Evolutionary conservation across 2,329 filamentous ascomycete species (phyloP).

Genomic region (Amylocarpus encephaloides): DNA sequence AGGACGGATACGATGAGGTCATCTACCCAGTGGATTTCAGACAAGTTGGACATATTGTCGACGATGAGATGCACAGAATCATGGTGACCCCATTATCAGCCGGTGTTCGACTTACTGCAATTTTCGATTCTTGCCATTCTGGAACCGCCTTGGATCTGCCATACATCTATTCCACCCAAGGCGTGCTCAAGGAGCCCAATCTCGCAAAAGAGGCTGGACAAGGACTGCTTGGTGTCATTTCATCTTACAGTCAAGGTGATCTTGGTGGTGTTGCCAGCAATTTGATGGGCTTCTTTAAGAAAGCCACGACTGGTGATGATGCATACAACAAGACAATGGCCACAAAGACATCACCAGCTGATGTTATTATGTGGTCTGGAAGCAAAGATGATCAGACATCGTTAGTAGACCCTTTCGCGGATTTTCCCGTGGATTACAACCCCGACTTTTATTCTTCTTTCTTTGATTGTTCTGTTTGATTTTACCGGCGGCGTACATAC

Average conservation of each 20-base stretch:
- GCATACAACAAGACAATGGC: constrained; percentile 72
- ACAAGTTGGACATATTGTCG: constrained; percentile 69
- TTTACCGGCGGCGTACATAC: constrained; percentile 24
- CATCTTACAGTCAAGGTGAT: constrained; percentile 71
- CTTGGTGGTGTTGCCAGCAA: constrained; percentile 71
- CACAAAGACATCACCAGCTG: constrained; percentile 88
- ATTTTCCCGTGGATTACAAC: constrained; percentile 31
- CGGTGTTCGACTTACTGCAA: constrained; percentile 70
- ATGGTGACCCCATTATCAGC: constrained; percentile 69
- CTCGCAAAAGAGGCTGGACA: constrained; percentile 39
- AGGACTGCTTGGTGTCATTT: constrained; percentile 52
- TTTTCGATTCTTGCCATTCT: constrained; percentile 62
- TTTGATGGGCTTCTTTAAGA: constrained; percentile 78
- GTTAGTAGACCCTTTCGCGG: constrained; percentile 46
- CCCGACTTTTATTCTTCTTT: constrained; percentile 44
- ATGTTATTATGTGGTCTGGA: constrained; percentile 96
- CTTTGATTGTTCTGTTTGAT: constrained; percentile 50
- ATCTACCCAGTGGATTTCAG: constrained; percentile 79
- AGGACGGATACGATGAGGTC: constrained; percentile 75
- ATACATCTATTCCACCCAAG: constrained; percentile 47
- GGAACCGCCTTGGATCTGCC: constrained; percentile 58
- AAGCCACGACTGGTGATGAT: constrained; percentile 70
- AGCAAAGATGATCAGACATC: constrained; percentile 93
- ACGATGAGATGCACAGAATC: constrained; percentile 72
- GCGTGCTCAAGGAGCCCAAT: constrained; percentile 50